Percentiles rank a stretch among this genome's conserved stretches.
Evolutionary conservation across 75 land plant species (phyloP).

Genomic region (Sequoia sempervirens): DNA sequence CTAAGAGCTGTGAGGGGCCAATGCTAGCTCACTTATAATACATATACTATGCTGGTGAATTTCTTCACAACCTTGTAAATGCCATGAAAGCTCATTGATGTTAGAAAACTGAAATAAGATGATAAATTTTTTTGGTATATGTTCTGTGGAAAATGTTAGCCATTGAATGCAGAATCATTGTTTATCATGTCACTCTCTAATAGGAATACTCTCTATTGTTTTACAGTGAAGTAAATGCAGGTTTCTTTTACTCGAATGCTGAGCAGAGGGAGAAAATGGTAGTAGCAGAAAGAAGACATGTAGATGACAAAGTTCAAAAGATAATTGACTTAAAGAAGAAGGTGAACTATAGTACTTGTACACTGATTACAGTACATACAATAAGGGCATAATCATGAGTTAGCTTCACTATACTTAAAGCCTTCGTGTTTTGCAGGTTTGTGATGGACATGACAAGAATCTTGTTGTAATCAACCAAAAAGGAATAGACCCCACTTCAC

Average conservation of each 20-base stretch:
- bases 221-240: conserved; percentile 97
- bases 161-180: not conserved
- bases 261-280: conserved; percentile 99
- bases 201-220: not conserved
- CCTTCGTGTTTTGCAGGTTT: conserved; percentile 57
- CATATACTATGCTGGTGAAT: not conserved
- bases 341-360: conserved; percentile 17
- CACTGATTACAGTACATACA: not conserved
- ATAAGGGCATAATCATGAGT: not conserved
- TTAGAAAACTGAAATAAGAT: not conserved
- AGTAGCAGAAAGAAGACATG: conserved; percentile 84
- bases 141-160: not conserved
- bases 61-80: not conserved
- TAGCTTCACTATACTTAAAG: not conserved
- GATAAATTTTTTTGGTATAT: not conserved
- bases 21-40: not conserved
- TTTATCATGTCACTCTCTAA: not conserved
- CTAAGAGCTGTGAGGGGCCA: not conserved
- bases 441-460: conserved; percentile 75
- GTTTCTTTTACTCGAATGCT: conserved; percentile 93
- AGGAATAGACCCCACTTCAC: conserved; percentile 95
- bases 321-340: conserved; percentile 92
- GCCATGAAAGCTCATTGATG: not conserved
- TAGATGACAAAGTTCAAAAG: conserved; percentile 87
- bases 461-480: conserved; percentile 98